phyloP scores from a whole-genome alignment of 352 stramenopile species.

The Pythium chondricola region DNA sequence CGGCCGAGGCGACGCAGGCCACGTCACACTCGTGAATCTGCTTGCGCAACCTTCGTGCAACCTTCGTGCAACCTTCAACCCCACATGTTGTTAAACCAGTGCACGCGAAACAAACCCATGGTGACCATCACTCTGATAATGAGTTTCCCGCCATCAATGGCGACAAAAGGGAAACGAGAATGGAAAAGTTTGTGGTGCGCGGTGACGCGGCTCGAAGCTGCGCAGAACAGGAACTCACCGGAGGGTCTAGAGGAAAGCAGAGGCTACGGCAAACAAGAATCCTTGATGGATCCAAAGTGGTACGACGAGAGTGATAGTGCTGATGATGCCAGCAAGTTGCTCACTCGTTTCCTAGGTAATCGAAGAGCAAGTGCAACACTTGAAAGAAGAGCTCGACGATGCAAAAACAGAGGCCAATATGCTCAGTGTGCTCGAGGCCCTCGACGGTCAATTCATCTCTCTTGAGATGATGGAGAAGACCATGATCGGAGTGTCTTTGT shows the following conservation, averaged over 20 bases:
- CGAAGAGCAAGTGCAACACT: constrained; percentile 49
- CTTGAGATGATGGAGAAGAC: constrained; percentile 83
- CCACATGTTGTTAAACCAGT: not conserved
- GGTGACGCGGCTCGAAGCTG: constrained; percentile 30
- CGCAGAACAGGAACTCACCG: constrained; percentile 12
- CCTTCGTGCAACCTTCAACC: not conserved
- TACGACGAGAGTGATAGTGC: too few species aligned
- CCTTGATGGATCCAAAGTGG: constrained; percentile 61
- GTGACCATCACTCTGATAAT: constrained; percentile 14
- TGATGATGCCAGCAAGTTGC: too few species aligned
- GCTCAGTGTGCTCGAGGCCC: constrained; percentile 33
- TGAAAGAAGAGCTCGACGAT: constrained; percentile 64
- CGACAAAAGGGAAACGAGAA: constrained; percentile 11
- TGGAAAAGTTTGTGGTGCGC: constrained; percentile 63
- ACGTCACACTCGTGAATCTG: constrained; percentile 8
- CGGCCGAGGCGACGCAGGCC: constrained; percentile 1
- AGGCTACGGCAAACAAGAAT: constrained; percentile 59
- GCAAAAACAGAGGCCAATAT: constrained; percentile 41
- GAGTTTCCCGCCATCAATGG: not conserved
- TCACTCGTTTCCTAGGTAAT: constrained; percentile 28
- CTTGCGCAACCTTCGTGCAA: constrained; percentile 22
- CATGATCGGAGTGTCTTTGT: constrained; percentile 30
- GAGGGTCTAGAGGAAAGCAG: constrained; percentile 16
- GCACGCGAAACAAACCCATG: not conserved
- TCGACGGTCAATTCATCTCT: constrained; percentile 70